Evolutionary conservation across 495 filamentous ascomycete genomes (phyloP).

Genomic region (Evernia prunastri): DNA sequence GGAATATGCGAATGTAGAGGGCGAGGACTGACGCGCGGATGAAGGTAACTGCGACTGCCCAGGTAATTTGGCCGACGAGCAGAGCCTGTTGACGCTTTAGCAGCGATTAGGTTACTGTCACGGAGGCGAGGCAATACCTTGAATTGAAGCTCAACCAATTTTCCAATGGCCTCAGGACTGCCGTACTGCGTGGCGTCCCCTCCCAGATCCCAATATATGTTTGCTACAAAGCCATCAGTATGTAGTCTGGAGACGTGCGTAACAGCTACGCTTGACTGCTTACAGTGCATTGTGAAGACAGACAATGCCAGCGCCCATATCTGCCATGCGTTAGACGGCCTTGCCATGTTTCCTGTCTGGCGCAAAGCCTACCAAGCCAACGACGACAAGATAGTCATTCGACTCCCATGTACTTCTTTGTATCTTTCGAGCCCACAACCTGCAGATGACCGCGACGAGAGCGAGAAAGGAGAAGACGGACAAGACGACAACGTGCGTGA

Average conservation of each 20-base stretch:
- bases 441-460: slow-evolving; percentile 13
- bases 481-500: slow-evolving; percentile 14
- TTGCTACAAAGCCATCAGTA: slow-evolving; percentile 1
- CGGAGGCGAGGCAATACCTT: slow-evolving; percentile 8
- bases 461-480: slow-evolving; percentile 20
- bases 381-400: slow-evolving; percentile 20
- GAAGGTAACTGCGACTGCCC: slow-evolving; percentile 29
- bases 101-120: not conserved
- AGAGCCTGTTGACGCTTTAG: slow-evolving; percentile 6
- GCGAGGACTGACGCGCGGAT: slow-evolving; percentile 39
- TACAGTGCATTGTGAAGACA: slow-evolving; percentile 18
- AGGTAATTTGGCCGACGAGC: slow-evolving; percentile 26
- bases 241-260: not conserved
- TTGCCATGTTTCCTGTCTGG: not conserved
- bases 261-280: not conserved
- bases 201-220: slow-evolving; percentile 18
- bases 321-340: slow-evolving; percentile 11
- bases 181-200: slow-evolving; percentile 14
- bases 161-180: slow-evolving; percentile 10
- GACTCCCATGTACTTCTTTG: slow-evolving; percentile 7
- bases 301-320: slow-evolving; percentile 16
- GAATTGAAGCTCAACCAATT: slow-evolving; percentile 7
- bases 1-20: slow-evolving; percentile 40
- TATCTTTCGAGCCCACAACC: slow-evolving; percentile 22
- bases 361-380: slow-evolving; percentile 17